Evolutionary conservation across 2,329 filamentous ascomycete species (phyloP), one percentile per base, ranked within the genome.

Genomic region (Neonectria sp.): DNA sequence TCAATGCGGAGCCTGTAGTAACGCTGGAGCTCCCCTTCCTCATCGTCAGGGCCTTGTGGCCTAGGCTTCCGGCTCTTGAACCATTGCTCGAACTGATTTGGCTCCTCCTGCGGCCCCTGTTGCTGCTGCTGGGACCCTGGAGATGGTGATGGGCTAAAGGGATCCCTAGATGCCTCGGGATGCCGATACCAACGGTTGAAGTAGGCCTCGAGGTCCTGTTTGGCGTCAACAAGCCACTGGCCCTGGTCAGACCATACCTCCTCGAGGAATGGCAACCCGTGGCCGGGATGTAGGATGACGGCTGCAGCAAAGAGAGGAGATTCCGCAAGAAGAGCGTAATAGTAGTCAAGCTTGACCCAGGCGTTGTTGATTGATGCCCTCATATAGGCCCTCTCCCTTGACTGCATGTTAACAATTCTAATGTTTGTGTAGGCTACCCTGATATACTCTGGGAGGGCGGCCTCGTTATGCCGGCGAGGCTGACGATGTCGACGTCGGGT

Each of bases 61-160:
- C 37, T 43, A 43, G 37, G 37, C 37, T 43, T 43, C 37, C 37
- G 37, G 37, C 37, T 17, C 37, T 43, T 43, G 15, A 17, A 43
- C 37, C 37, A 43, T 43, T 43, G 37, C 37, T 43, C 37, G 37
- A 43, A 43, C 37, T 43, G 37, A 43, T 43, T 43, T n/a, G 37
- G 37, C 37, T 43, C 37, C 37, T 43, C 15, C 37, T 43, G 37
- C 37, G 9, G 37, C 37, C 37, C 37, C 37, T 43, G 37, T n/a
- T 43, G 37, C 37, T 43, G 37, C 37, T 43, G 37, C 37, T 43
- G 37, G 37, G 37, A 12, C 37, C 37, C 37, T 43, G 37, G 37
- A n/a, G 37, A 43, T 43, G 37, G 37, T 43, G 37, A 43, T 43
- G 37, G 37, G 37, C 37, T 43, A n/a, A 43, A 43, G 37, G 37